Conservation (phyloP, 257 asterid genomes). For the Solanum chiquidenum region DNA sequence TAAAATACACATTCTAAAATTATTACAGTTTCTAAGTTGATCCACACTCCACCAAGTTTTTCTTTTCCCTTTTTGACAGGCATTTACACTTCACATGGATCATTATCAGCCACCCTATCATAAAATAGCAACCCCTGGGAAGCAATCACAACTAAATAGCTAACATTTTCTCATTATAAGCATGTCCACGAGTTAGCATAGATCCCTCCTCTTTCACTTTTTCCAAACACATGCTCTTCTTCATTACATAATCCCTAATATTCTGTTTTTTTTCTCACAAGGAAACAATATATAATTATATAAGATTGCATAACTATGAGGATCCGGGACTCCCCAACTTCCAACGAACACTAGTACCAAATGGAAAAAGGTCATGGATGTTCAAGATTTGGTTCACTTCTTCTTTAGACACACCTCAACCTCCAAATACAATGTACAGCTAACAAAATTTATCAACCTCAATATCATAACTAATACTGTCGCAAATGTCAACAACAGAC, state of each 20-base stretch:
- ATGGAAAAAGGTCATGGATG: not conserved
- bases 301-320: not conserved
- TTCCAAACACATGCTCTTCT: not conserved
- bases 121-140: not conserved
- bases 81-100: not conserved
- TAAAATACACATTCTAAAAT: not conserved
- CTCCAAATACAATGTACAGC: slow-evolving; percentile 5
- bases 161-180: not conserved
- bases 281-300: not conserved
- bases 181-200: not conserved
- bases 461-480: not conserved
- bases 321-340: not conserved
- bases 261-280: not conserved
- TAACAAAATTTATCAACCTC: slow-evolving; percentile 1
- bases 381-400: not conserved
- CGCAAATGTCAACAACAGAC: not conserved
- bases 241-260: not conserved
- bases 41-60: not conserved
- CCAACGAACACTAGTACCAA: not conserved
- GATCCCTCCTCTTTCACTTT: not conserved
- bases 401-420: not conserved
- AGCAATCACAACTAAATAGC: not conserved
- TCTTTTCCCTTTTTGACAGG: not conserved
- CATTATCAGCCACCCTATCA: not conserved
- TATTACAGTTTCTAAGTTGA: not conserved